These are phyloP conservation scores for Phoenix dactylifera DNA, from an alignment of 176 grass and related monocot genomes.

Conservation along the genomic window DNA sequence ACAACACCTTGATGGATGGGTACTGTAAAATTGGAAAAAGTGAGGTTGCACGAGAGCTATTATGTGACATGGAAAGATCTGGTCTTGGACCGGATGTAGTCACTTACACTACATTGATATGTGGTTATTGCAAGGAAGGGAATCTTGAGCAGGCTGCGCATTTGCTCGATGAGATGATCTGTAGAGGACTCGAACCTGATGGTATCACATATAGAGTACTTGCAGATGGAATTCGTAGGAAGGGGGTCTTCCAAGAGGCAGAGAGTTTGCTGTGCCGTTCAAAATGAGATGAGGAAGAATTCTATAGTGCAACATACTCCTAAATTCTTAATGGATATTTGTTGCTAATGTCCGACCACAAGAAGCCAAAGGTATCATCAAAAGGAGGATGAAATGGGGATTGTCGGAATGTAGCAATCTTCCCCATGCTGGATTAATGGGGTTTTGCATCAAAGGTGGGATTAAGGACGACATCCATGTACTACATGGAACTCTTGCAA, in stretches of 20 bases:
- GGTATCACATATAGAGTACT: conserved; percentile 2
- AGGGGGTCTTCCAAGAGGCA: conserved; percentile 1
- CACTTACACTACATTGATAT: conserved; percentile 1
- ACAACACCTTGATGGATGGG: conserved; percentile 12
- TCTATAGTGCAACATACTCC: no score
- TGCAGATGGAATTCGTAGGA: conserved; percentile 10
- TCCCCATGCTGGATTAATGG: no score
- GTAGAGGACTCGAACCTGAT: conserved; percentile 1
- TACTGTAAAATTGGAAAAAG: conserved; percentile 2
- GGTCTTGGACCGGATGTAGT: conserved; percentile 1
- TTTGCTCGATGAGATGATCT: conserved; percentile 5
- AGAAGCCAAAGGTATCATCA: no score
- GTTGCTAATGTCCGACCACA: no score
- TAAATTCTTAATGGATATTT: no score
- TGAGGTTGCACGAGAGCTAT: background rate
- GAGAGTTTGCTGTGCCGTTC: background rate
- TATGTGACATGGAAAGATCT: background rate
- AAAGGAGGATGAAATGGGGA: no score
- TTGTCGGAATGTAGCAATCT: no score
- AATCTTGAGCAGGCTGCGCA: background rate
- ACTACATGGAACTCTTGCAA: background rate
- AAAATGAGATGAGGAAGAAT: background rate
- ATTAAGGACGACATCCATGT: conserved; percentile 5
- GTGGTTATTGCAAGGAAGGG: background rate
- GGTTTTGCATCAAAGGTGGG: conserved; percentile 10